A percentile compares a stretch with the other conserved stretches of the same genome.
phyloP scores from a whole-genome alignment of 2,329 filamentous ascomycete species.

The Hypoxylon sp. region DNA sequence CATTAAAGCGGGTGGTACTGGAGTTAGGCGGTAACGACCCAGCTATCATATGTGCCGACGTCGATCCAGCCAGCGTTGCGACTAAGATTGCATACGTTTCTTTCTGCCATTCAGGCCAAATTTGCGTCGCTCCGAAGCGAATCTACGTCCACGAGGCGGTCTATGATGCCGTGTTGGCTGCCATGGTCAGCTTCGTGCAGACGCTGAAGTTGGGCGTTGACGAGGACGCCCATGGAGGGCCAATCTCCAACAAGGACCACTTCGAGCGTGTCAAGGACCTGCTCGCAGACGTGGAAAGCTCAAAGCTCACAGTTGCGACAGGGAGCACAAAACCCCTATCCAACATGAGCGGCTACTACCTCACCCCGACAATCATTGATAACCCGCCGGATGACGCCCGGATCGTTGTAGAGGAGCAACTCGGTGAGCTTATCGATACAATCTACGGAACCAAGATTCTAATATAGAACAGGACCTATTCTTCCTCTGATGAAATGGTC shows the following conservation, averaged over 20 bases:
- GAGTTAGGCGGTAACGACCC: constrained; percentile 63
- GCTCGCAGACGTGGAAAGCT: constrained; percentile 42
- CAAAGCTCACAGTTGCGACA: constrained; percentile 38
- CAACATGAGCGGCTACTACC: constrained; percentile 64
- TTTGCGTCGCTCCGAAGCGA: constrained; percentile 64
- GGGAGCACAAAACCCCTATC: constrained; percentile 12
- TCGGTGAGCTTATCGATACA: constrained; percentile 47
- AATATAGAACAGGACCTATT: constrained; percentile 52
- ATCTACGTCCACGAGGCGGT: constrained; percentile 67
- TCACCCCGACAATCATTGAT: constrained; percentile 70
- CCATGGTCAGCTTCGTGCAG: constrained; percentile 55
- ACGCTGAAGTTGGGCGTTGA: constrained; percentile 34
- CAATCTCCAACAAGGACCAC: constrained; percentile 45
- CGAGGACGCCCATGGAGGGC: neutral
- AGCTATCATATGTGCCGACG: constrained; percentile 68
- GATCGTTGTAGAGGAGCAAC: constrained; percentile 68
- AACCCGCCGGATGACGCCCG: constrained; percentile 68
- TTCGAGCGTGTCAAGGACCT: constrained; percentile 46
- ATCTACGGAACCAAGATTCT: neutral
- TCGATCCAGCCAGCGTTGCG: constrained; percentile 58
- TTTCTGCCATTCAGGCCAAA: constrained; percentile 63
- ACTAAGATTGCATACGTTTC: constrained; percentile 2
- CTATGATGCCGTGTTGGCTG: constrained; percentile 56
- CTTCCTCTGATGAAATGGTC: constrained; percentile 60
- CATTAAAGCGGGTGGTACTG: constrained; percentile 71